Evolutionary conservation across 2,329 filamentous ascomycete genomes (phyloP), one percentile per base, ranked within the genome.

Genomic region (Fusarium hostae): DNA sequence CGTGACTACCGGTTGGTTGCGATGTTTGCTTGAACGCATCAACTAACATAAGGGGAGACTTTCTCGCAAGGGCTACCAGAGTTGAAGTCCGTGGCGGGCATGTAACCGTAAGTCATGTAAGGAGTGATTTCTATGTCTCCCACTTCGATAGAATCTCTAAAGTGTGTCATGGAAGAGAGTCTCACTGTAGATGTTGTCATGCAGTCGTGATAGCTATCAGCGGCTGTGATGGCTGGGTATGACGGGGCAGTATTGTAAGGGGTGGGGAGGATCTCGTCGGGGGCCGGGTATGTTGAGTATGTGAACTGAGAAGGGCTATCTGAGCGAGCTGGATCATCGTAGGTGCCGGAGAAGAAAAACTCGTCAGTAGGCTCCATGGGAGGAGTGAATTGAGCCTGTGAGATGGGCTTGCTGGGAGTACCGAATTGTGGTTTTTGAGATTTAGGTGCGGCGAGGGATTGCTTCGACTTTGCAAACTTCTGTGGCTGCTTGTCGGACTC

Each of bases 21-120:
- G n/a, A n/a, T n/a, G n/a, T n/a, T n/a, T n/a, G n/a, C n/a, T n/a
- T n/a, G n/a, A n/a, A n/a, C n/a, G n/a, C n/a, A n/a, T n/a, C 76
- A 84, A 90, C 89, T 91, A 91, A 94, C 92, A 89, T 93, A 91
- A 86, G 90, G 88, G 82, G 89, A 87, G 80, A 88, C 88, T 75
- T 90, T 85, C 79, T 91, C 88, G 84, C 92, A 93, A 30, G 87
- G 84, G 74, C 88, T 86, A 63, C 85, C 83, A 64, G 85, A 82
- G 78, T 86, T 86, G 74, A 92, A 87, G 75, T 92, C 90, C 78
- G 92, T 87, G 52, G 86, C 85, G 63, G 87, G 85, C 80, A 92
- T 86, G 75, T 89, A 90, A 72, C 86, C 84, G 80, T 93, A 93
- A 82, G 84, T 87, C 82, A 92, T 88, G 81, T 90, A 92, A 8